A percentile compares a stretch with the other conserved stretches of the same genome.
These are phyloP conservation scores for Xylaria sp. DNA, from an alignment of 2,329 filamentous ascomycete species.

Conservation along the genomic window DNA sequence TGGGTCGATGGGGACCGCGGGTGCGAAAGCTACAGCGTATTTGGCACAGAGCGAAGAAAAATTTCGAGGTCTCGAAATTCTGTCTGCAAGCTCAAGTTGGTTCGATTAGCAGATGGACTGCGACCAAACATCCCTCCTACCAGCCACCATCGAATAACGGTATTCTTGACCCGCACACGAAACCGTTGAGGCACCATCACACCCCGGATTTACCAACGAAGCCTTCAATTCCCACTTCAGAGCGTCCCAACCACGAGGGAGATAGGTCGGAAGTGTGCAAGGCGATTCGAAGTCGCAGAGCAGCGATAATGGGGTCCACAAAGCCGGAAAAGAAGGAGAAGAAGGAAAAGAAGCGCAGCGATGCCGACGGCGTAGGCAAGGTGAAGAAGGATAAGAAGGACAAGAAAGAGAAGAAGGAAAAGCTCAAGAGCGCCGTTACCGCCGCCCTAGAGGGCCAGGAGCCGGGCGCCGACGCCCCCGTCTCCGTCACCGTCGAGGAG, in stretches of 20 bases:
- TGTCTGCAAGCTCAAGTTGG: constrained; percentile 15
- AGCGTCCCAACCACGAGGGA: background rate
- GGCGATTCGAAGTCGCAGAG: background rate
- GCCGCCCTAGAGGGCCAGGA: constrained; percentile 74
- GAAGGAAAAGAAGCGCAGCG: constrained; percentile 66
- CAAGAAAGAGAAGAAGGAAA: constrained; percentile 76
- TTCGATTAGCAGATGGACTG: background rate
- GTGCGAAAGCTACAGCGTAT: constrained; percentile 36
- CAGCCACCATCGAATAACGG: background rate
- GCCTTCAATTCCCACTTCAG: background rate
- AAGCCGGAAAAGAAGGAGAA: constrained; percentile 60
- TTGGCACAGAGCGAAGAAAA: constrained; percentile 43
- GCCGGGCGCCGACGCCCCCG: constrained; percentile 62
- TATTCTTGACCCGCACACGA: background rate
- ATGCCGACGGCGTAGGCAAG: constrained; percentile 65
- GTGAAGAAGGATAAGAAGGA: constrained; percentile 74
- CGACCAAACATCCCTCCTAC: background rate
- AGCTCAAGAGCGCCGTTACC: constrained; percentile 69
- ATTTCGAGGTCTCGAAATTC: constrained; percentile 42
- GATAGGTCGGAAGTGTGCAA: background rate
- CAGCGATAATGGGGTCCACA: constrained; percentile 48
- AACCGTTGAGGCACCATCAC: background rate
- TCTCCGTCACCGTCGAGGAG: constrained; percentile 47
- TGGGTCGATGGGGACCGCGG: constrained; percentile 38
- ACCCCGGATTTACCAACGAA: background rate